phyloP scores from a whole-genome alignment of 106 monocot species.

The Apostasia ramifera region DNA sequence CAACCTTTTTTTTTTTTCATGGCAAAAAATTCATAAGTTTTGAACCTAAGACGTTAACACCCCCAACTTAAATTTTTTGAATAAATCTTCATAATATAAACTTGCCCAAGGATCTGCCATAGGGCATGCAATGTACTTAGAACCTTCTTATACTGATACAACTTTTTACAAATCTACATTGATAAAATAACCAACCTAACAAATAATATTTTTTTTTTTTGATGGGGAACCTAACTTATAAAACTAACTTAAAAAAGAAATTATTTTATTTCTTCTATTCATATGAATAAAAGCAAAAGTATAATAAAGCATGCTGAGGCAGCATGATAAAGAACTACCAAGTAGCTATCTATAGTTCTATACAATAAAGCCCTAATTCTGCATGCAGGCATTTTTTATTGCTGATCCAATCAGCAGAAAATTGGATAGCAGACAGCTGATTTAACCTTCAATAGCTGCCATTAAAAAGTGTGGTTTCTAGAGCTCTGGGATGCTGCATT shows the following conservation, averaged over 20 bases:
- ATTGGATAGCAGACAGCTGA: not conserved
- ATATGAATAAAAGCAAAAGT: not conserved
- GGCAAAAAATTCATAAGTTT: no score
- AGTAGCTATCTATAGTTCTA: slow-evolving; percentile 1
- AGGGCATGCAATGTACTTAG: no score
- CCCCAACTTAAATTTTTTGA: no score
- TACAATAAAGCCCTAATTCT: not conserved
- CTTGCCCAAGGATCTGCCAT: no score
- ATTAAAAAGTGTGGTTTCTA: not conserved
- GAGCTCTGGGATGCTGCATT: not conserved
- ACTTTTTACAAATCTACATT: not conserved
- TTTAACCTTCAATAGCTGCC: no score
- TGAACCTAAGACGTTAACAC: no score
- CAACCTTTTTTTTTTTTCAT: no score
- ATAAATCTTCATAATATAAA: no score
- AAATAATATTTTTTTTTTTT: not conserved
- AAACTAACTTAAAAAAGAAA: not conserved
- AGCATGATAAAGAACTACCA: not conserved
- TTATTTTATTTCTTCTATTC: slow-evolving; percentile 4
- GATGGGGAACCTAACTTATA: not conserved
- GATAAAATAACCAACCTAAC: not conserved
- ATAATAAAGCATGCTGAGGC: not conserved
- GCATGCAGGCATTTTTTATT: not conserved
- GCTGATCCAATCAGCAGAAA: not conserved
- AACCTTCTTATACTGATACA: no score